These are phyloP conservation scores for Saccharomyces uvarum DNA, from an alignment of 1,139 yeast genomes.

Conservation along the genomic window DNA sequence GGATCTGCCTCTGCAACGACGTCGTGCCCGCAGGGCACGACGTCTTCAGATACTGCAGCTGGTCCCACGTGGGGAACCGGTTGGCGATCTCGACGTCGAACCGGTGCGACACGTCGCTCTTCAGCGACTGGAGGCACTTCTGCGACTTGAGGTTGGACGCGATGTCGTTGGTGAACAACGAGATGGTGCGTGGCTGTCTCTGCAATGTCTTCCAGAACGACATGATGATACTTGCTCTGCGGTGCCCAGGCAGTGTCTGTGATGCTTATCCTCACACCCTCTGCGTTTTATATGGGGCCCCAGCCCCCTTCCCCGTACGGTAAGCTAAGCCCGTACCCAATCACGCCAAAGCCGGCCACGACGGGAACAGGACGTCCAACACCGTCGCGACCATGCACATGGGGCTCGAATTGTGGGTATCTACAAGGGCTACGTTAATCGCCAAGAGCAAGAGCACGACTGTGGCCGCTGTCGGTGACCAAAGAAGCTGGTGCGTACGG, in stretches of 20 bases:
- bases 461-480: too few relatives aligned
- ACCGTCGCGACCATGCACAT: not conserved
- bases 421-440: not conserved
- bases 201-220: slow-evolving; percentile 27
- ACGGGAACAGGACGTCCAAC: not conserved
- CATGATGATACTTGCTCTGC: slow-evolving; percentile 11
- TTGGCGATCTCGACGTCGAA: slow-evolving; percentile 18
- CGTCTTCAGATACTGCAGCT: slow-evolving; percentile 21
- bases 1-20: slow-evolving; percentile 16
- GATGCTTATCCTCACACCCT: not conserved
- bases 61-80: slow-evolving; percentile 27
- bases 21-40: slow-evolving; percentile 10
- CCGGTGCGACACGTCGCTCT: slow-evolving; percentile 13
- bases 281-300: not conserved
- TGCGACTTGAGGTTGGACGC: slow-evolving; percentile 12
- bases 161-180: slow-evolving; percentile 23
- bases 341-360: not conserved
- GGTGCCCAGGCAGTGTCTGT: not conserved
- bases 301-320: not conserved
- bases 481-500: too few relatives aligned
- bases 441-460: too few relatives aligned
- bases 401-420: not conserved
- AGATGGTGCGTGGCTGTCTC: slow-evolving; percentile 21
- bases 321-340: not conserved
- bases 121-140: slow-evolving; percentile 14